Conservation (phyloP, 164 flowering plant species). For the Stephania japonica region DNA sequence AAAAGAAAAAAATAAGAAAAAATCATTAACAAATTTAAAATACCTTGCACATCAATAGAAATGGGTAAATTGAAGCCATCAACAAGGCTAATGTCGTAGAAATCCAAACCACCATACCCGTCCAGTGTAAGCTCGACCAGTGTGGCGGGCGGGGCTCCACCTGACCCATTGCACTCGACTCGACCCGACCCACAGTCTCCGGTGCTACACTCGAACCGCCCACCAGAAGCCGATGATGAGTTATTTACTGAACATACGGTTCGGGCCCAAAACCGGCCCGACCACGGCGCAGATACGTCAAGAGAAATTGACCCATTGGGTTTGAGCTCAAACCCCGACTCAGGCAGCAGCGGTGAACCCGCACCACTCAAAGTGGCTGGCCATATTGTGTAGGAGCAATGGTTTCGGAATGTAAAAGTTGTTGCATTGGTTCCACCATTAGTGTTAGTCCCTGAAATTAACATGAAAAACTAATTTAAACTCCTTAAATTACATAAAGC, state of each 20-base stretch:
- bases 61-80: conserved; percentile 32
- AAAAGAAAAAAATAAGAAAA: too few relatives aligned
- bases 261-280: conserved; percentile 42
- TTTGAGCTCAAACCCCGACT: conserved; percentile 28
- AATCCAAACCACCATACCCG: conserved; percentile 15
- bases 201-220: conserved; percentile 25
- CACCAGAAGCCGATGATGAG: not conserved
- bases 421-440: not conserved
- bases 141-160: conserved; percentile 32
- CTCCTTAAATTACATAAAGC: not conserved
- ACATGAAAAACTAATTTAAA: not conserved
- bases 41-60: conserved; percentile 7
- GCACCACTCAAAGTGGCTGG: conserved; percentile 25
- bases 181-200: conserved; percentile 31
- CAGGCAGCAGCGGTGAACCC: conserved; percentile 11
- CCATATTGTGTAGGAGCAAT: conserved; percentile 25
- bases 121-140: conserved; percentile 30
- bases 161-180: conserved; percentile 28
- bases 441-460: not conserved
- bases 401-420: not conserved
- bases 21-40: too few relatives aligned
- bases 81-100: conserved; percentile 32
- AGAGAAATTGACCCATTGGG: conserved; percentile 8
- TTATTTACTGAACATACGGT: conserved; percentile 23
- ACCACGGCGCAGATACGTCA: conserved; percentile 20